Percentiles rank a stretch among this genome's conserved stretches.
These are phyloP conservation scores for Tephrocybe sp. DNA, from an alignment of 768 basidiomycete genomes.

Conservation along the genomic window DNA sequence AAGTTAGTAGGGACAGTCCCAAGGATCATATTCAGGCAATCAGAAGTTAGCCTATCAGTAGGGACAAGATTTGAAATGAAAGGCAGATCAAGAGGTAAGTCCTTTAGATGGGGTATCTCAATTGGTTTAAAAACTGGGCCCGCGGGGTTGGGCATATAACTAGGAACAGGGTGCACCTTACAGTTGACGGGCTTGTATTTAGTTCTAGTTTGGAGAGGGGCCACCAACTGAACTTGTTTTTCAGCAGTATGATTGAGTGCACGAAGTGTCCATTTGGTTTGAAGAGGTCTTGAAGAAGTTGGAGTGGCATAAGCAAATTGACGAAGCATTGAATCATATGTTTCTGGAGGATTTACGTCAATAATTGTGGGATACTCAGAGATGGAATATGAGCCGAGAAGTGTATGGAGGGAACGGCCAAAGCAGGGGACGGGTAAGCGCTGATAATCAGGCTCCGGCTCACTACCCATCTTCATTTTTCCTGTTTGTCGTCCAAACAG, in stretches of 20 bases:
- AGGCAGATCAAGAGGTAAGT: conserved; percentile 8
- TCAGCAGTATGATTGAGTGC: too few species aligned
- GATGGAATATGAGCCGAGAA: not conserved
- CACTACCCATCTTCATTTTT: conserved; percentile 12
- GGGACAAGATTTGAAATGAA: conserved; percentile 7
- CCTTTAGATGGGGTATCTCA: conserved; percentile 4
- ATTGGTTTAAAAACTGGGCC: conserved; percentile 20
- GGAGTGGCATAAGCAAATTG: conserved; percentile 2
- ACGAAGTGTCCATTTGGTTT: not conserved
- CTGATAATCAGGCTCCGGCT: conserved; percentile 6
- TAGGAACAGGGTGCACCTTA: conserved; percentile 25
- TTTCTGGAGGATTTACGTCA: conserved; percentile 10
- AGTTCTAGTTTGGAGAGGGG: not conserved
- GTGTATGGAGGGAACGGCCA: conserved; percentile 7
- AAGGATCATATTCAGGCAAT: conserved; percentile 17
- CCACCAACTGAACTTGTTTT: too few species aligned
- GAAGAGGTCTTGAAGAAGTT: too few species aligned
- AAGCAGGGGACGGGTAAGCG: conserved; percentile 11
- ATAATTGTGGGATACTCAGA: conserved; percentile 1
- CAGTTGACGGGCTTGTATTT: conserved; percentile 25
- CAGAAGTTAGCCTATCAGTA: conserved; percentile 7
- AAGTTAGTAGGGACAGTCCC: conserved; percentile 1
- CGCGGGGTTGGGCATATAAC: conserved; percentile 21
- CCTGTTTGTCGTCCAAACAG: not conserved
- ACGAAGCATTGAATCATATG: conserved; percentile 11